Evolutionary conservation across 2,329 filamentous ascomycete genomes (phyloP).

Genomic region (Arachnomyces sp.): DNA sequence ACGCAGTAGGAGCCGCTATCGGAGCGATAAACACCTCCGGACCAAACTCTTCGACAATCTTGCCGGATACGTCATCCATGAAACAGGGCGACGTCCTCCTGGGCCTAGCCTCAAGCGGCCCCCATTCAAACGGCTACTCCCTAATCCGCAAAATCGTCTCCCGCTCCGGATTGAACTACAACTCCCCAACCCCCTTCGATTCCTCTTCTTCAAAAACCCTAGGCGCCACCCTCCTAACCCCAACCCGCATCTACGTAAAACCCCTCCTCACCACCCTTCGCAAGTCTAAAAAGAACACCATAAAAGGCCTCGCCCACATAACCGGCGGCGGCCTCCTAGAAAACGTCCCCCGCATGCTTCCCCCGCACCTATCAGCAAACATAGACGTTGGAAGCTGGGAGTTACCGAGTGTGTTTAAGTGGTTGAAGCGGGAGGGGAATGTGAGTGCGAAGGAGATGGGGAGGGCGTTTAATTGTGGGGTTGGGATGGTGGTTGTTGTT

Average conservation of each 20-base stretch:
- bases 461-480: conserved; percentile 85
- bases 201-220: conserved; percentile 41
- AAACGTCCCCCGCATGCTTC: conserved; percentile 92
- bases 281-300: conserved; percentile 21
- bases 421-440: conserved; percentile 67
- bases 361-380: conserved; percentile 66
- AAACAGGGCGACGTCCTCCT: conserved; percentile 73
- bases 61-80: conserved; percentile 74
- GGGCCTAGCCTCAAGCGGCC: conserved; percentile 74
- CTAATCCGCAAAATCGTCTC: conserved; percentile 87
- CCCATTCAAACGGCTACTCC: conserved; percentile 96
- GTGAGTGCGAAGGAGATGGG: conserved; percentile 75
- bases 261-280: conserved; percentile 61
- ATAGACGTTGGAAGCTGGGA: conserved; percentile 72
- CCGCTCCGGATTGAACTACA: conserved; percentile 62
- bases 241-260: conserved; percentile 90
- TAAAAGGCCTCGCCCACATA: conserved; percentile 95
- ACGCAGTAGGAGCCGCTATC: conserved; percentile 82
- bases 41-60: conserved; percentile 53
- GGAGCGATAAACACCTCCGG: conserved; percentile 60
- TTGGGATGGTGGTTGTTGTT: conserved; percentile 90
- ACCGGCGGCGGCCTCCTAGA: conserved; percentile 89
- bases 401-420: conserved; percentile 72
- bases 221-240: conserved; percentile 73
- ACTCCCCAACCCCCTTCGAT: conserved; percentile 70